These are phyloP conservation scores for Thoreauomyces humboldtii DNA, from an alignment of 192 early-diverging fungal species.

Conservation along the genomic window DNA sequence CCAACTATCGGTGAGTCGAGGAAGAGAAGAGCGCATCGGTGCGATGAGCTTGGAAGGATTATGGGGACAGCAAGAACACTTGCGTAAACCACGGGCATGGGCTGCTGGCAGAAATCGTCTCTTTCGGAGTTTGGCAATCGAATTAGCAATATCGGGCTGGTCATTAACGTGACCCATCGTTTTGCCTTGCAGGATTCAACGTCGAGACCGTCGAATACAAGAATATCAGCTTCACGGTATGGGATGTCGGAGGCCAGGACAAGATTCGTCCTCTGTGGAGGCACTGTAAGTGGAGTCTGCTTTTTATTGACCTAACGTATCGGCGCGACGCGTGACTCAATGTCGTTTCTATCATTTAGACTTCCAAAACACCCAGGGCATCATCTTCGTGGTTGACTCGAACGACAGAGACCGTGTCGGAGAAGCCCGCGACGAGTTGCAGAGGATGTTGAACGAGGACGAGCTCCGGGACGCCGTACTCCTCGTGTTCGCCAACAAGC, in stretches of 20 bases:
- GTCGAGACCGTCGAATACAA: slow-evolving; percentile 98
- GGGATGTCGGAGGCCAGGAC: slow-evolving; percentile 99
- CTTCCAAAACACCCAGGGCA: slow-evolving; percentile 94
- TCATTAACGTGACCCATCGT: no score
- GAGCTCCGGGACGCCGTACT: slow-evolving; percentile 89
- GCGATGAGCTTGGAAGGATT: no score
- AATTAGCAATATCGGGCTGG: no score
- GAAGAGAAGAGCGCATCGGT: no score
- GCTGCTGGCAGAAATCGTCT: no score
- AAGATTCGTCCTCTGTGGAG: slow-evolving; percentile 98
- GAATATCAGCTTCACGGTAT: slow-evolving; percentile 97
- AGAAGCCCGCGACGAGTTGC: slow-evolving; percentile 92
- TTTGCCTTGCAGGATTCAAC: slow-evolving; percentile 76
- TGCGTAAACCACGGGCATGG: no score
- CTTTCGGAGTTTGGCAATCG: no score
- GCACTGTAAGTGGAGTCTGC: slow-evolving; percentile 68
- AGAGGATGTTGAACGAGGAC: slow-evolving; percentile 94
- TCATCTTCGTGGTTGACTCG: slow-evolving; percentile 97
- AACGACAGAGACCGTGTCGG: slow-evolving; percentile 91
- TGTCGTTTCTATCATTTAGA: slow-evolving; percentile 47
- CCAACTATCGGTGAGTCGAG: slow-evolving; percentile 95
- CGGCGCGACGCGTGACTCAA: not conserved
- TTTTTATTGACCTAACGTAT: not conserved
- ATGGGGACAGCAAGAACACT: no score
- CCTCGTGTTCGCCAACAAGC: slow-evolving; percentile 98